Evolutionary conservation across 1,284 basidiomycete genomes (phyloP), one percentile per base, ranked within the genome.

Genomic region (Neonothopanus nambi): DNA sequence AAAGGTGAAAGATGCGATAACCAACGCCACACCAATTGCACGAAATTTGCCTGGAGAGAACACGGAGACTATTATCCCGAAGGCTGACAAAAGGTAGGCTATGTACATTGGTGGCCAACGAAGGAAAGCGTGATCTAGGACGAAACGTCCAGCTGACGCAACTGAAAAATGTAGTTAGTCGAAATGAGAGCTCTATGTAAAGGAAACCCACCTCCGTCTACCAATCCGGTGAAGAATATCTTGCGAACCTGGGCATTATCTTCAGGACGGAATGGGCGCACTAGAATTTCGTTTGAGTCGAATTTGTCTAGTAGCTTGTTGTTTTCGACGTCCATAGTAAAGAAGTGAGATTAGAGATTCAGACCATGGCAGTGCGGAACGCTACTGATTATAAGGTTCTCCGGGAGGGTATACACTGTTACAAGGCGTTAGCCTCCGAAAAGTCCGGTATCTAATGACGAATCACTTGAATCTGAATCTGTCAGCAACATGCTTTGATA

Each of bases 61-160:
- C 15, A 36, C 6, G 2, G 26, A 7, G 11, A 21, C 17, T 20
- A 18, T 42, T 24, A 20, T 42, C 18, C 40, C 49, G 18, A 33
- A 35, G 18, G 43, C 1, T 17, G 21, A 51, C 5, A 35, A 30
- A 20, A 51, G 6, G 33, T 51, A 51, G 3, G 49, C 49, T 23
- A 51, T 7, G 28, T 51, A 51, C 40, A 51, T 51, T 35, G 40
- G 49, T 18, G 41, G 35, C 49, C 49, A 51, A 51, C 43, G 40
- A 11, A 51, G 12, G 21, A 51, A 44, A 17, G 49, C 49, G 15
- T 42, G 49, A 35, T 23, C 28, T 13, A 51, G 4, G 13, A 42
- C 49, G 36, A 51, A 43, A 35, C 43, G 28, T 7, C 49, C 49
- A 5, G 49, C 49, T 11, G 49, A 51, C n/a, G 42, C 40, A n/a